phyloP scores from a whole-genome alignment of 2,329 filamentous ascomycete genomes.

The Knufia fluminis region DNA sequence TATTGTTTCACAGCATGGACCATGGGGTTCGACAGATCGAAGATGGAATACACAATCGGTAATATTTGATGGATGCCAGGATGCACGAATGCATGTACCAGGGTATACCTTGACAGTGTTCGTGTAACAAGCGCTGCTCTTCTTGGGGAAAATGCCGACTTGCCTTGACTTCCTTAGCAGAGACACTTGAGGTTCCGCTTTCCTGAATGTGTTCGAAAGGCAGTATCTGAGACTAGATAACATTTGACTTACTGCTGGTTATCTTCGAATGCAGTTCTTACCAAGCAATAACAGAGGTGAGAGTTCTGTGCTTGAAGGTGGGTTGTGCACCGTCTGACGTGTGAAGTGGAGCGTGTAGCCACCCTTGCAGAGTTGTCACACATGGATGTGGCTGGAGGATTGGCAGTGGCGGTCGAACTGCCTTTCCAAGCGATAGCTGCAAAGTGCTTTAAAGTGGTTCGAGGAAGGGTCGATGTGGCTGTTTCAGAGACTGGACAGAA shows the following conservation, averaged over 20 bases:
- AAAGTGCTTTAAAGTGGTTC: too few species aligned
- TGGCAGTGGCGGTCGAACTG: too few species aligned
- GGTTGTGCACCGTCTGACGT: background rate
- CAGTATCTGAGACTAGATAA: too few species aligned
- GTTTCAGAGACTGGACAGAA: background rate
- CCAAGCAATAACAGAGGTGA: too few species aligned
- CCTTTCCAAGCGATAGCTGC: too few species aligned
- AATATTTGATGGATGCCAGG: background rate
- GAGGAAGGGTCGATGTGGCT: background rate
- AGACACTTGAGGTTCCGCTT: too few species aligned
- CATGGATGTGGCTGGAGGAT: background rate
- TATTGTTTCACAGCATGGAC: background rate
- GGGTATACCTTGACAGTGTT: constrained; percentile 1
- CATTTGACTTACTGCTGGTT: too few species aligned
- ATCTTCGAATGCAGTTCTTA: too few species aligned
- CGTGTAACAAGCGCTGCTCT: background rate
- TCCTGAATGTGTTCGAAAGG: too few species aligned
- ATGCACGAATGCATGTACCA: background rate
- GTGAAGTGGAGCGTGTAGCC: background rate
- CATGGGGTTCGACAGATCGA: background rate
- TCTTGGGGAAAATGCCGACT: too few species aligned
- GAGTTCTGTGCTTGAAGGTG: too few species aligned
- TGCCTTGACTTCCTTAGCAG: too few species aligned
- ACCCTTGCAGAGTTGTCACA: background rate
- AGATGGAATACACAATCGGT: constrained; percentile 3